These are phyloP conservation scores for Coemansia sp. DNA, from an alignment of 192 early-diverging fungal genomes.

Conservation along the genomic window DNA sequence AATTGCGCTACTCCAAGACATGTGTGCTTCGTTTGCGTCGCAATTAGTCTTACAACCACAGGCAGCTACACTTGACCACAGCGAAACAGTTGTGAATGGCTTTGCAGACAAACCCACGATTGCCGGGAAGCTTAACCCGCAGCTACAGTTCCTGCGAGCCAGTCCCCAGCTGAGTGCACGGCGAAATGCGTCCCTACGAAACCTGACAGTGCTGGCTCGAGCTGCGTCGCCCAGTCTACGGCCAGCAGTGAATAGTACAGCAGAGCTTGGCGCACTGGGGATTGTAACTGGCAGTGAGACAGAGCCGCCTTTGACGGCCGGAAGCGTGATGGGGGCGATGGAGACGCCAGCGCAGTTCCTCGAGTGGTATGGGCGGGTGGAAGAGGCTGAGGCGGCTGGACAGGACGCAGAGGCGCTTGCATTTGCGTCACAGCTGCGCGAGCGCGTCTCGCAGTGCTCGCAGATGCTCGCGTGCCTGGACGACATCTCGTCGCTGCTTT, in stretches of 20 bases:
- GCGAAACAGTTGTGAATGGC: neutral
- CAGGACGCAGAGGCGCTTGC: slow-evolving; percentile 85
- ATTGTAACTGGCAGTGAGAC: neutral
- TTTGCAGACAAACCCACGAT: neutral
- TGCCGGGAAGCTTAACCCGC: slow-evolving; percentile 3
- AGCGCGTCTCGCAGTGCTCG: slow-evolving; percentile 8
- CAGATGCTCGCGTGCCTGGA: slow-evolving; percentile 62
- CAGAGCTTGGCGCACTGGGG: slow-evolving; percentile 3
- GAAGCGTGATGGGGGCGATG: slow-evolving; percentile 57
- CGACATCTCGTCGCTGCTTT: slow-evolving; percentile 58
- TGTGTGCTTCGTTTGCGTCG: slow-evolving; percentile 4
- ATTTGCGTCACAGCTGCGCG: slow-evolving; percentile 51
- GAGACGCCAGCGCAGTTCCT: slow-evolving; percentile 92
- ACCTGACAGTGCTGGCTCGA: slow-evolving; percentile 11
- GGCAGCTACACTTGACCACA: neutral
- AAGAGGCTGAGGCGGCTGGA: slow-evolving; percentile 71
- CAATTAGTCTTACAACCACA: slow-evolving; percentile 9
- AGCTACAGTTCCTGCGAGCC: slow-evolving; percentile 7
- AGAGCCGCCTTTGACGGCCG: neutral
- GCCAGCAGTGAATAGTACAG: neutral
- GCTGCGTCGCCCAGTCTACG: neutral
- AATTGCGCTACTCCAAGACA: slow-evolving; percentile 21
- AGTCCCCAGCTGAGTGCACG: slow-evolving; percentile 27
- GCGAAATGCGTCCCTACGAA: slow-evolving; percentile 24
- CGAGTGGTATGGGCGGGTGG: slow-evolving; percentile 85